Evolutionary conservation across 2,329 filamentous ascomycete genomes (phyloP), one percentile per base, ranked within the genome.

Genomic region (Ophiostoma ulmi): DNA sequence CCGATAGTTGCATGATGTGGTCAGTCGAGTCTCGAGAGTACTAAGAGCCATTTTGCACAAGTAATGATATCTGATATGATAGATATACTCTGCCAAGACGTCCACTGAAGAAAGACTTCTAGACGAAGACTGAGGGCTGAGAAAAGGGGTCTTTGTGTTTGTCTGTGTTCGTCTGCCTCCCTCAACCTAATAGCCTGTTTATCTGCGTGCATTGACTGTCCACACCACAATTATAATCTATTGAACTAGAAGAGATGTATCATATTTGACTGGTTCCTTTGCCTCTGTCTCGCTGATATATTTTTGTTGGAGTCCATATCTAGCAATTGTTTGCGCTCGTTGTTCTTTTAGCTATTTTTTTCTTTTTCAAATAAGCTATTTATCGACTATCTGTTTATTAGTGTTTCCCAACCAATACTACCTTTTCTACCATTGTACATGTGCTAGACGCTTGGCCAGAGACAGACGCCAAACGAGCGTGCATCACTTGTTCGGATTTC

Each of bases 381-480:
- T 44, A 44, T 44, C 13, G 11, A 55, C 2, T 22, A 26, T 55
- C 48, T 55, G n/a, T 55, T n/a, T 55, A n/a, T 22, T 11, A 55
- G 20, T 11, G 4, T 58, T 58, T 14, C 11, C 10, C 31, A 31
- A 31, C 17, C 52, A 26, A 2, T 58, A 5, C 52, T 26, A 5
- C 52, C n/a, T 1, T 26, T 58, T 5, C n/a, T 5, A 48, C 3
- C 52, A 26, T 26, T 58, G 8, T 26, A 10, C 52, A 58, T 58
- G 52, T 13, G 52, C 52, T 58, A 58, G 52, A 58, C 52, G 52
- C 52, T 58, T 58, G 52, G 52, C 52, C 52, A 26, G n/a, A 26
- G 20, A 58, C 52, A 58, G 52, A 58, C 52, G 52, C 52, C 52
- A 58, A 58, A 58, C n/a, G 52, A 58, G n/a, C 52, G n/a, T 26